Base-by-base conservation (phyloP, 1,139 yeast genomes). In the Hemisphaericaspora subhashii region DNA sequence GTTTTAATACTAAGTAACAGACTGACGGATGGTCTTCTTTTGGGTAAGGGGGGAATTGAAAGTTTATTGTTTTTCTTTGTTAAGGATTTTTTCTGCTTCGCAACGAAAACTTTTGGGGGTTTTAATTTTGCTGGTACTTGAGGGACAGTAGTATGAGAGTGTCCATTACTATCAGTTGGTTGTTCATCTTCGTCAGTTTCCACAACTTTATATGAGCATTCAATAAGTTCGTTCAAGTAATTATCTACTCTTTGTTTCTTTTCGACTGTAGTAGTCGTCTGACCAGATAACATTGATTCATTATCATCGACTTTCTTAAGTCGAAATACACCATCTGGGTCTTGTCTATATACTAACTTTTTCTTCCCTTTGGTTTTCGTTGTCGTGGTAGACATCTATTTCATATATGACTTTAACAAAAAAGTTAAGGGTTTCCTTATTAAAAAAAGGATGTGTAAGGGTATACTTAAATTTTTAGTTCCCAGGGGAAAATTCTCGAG, bases 261-360 rank as follows among this genome's bases (percentile, higher is more conserved):
- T 12, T 38, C 35, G 7, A 42, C 21, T 3, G 28, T 22, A 8
- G 44, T 41, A 6, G 35, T 20, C 8, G 49, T 30, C 10, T 20
- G 23, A 10, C 38, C 38, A 22, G 40, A 25, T 23, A 17, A 26
- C 16, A 5, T 7, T 46, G 45, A 38, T 44, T 44, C 12, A 45
- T 45, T 30, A 48, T 54, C 39, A 46, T 50, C 55, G 3, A 58
- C 55, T 43, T 60, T 64, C 42, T 66, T 66, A 40, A 68, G 52
- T n/a, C 73, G 53, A 42, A 66, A 68, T 5, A 68, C 71, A 3
- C 74, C 74, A 46, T 68, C 74, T 8, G 69, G 62, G 43, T 64
- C 72, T 45, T 66, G 72, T 42, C 63, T 62, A 47, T 68, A 68
- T 7, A 68, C 64, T 20, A 68, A 50, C 43, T 64, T 66, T 46